Percentiles rank a stretch among this genome's conserved stretches.
phyloP scores from a whole-genome alignment of 805 yeast species.

The Zygoascus biomembranicola region DNA sequence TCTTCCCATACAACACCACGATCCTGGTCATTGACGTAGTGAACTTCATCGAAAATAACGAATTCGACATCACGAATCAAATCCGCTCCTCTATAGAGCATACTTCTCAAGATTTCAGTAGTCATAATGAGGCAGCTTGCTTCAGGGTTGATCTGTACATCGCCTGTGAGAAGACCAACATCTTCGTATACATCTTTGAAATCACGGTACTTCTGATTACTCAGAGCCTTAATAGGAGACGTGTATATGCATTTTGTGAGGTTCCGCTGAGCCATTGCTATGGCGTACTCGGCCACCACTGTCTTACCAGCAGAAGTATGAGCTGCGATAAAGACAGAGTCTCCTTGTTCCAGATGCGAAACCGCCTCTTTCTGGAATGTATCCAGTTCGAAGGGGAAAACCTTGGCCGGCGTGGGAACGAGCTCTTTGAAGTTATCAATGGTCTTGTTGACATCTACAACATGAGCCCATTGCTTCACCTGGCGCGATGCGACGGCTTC shows the following conservation, averaged over 20 bases:
- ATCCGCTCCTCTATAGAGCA: conserved; percentile 96
- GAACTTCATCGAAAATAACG: conserved; percentile 96
- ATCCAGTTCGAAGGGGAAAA: conserved; percentile 93
- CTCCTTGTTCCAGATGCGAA: conserved; percentile 93
- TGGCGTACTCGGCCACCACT: conserved; percentile 96
- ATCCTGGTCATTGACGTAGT: conserved; percentile 92
- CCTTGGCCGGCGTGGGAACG: conserved; percentile 87
- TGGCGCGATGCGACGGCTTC: conserved; percentile 15
- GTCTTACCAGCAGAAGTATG: conserved; percentile 99
- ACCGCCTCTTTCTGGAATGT: conserved; percentile 96
- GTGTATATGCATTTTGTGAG: conserved; percentile 97
- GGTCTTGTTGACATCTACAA: conserved; percentile 76
- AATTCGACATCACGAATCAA: conserved; percentile 93
- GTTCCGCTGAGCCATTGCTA: conserved; percentile 90
- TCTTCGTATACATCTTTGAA: conserved; percentile 75
- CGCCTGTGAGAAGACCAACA: conserved; percentile 94
- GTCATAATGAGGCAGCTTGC: conserved; percentile 97
- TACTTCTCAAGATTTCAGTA: conserved; percentile 88
- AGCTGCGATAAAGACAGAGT: conserved; percentile 97
- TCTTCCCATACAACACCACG: conserved; percentile 99
- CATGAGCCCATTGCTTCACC: conserved; percentile 85
- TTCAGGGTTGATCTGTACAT: conserved; percentile 94
- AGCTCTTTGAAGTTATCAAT: conserved; percentile 79
- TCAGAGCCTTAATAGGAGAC: conserved; percentile 86
- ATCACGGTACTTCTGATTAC: conserved; percentile 86